Conservation (phyloP, 805 yeast genomes). For the Hanseniaspora hatyaiensis region DNA sequence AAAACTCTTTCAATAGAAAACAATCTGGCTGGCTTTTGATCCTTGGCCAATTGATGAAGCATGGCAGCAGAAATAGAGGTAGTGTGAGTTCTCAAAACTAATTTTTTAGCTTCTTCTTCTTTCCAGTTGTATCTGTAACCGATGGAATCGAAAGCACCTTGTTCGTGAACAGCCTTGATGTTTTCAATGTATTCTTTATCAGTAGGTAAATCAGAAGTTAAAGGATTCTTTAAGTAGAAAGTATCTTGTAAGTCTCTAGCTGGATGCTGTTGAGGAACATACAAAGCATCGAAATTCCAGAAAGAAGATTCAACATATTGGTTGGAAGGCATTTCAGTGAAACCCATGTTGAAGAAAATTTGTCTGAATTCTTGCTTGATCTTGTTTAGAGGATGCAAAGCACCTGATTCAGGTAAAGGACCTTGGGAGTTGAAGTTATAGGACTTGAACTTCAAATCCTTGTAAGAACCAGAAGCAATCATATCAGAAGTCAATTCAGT, state of each 20-base stretch:
- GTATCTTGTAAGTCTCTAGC: conserved; percentile 99
- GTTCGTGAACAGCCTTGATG: conserved; percentile 73
- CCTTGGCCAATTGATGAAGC: conserved; percentile 74
- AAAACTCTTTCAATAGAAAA: conserved; percentile 96
- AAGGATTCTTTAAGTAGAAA: conserved; percentile 91
- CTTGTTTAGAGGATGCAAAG: conserved; percentile 90
- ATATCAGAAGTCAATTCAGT: conserved; percentile 92
- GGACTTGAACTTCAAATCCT: conserved; percentile 74
- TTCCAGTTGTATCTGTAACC: conserved; percentile 99
- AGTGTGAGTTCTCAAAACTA: conserved; percentile 94
- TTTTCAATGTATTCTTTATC: conserved; percentile 70
- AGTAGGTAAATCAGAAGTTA: conserved; percentile 64
- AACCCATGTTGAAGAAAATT: conserved; percentile 94
- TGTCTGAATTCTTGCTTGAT: conserved; percentile 97
- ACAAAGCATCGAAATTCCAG: conserved; percentile 97
- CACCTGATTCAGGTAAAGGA: conserved; percentile 72
- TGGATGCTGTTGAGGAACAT: conserved; percentile 98
- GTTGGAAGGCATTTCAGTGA: conserved; percentile 97
- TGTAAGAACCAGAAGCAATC: conserved; percentile 76
- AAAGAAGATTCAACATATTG: conserved; percentile 96
- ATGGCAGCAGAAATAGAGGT: conserved; percentile 86
- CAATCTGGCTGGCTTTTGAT: conserved; percentile 81
- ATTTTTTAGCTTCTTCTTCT: conserved; percentile 74
- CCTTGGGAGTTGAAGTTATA: conserved; percentile 96
- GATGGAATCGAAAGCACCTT: conserved; percentile 83